Base-by-base conservation (phyloP, 352 stramenopile species). In the Vaucheria bursata region DNA sequence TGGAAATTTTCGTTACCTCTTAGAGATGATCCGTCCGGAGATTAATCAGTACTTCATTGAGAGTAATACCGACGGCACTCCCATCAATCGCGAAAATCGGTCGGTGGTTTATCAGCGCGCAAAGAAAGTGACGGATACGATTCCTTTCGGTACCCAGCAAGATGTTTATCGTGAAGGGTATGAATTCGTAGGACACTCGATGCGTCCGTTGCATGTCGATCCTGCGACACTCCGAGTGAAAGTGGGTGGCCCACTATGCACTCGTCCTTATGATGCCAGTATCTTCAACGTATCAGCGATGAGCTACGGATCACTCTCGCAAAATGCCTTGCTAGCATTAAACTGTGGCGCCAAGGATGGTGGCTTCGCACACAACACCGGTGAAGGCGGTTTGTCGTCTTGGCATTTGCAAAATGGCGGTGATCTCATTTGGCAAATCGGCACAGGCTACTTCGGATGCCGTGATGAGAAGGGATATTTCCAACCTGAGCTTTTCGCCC, bases 231-330 rank as follows among this genome's bases (percentile, higher is more conserved):
- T n/a, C 8, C 5, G 59, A 33, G 5, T 31, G 8, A 70, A 29
- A 18, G 39, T 70, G 33, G 71, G 71, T 29, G 36, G 71, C 29
- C 5, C 5, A 38, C 4, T 6, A 76, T 76, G 71, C 49, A 76
- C 73, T 36, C 38, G 36, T 29, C 71, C 71, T 7, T 76, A 76
- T 71, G 73, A 49, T 12, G 38, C 71, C 7, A 31, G 4, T 12
- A 76, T 76, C 25, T 76, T 76, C 36, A 76, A 76, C 75, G 49
- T 76, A n/a, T 76, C 71, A 71, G 71, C 71, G 4, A 76, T 76
- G 71, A 76, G 71, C 38, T 76, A 73, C 75, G 71, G 71, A 5
- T 73, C 71, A 31, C 7, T 76, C n/a, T 73, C 29, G 36, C 45
- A 76, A 36, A 76, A 31, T 72, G 71, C 71, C 18, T n/a, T 76